These are phyloP conservation scores for Pogostemon cablin DNA, from an alignment of 257 asterid genomes.

Conservation along the genomic window DNA sequence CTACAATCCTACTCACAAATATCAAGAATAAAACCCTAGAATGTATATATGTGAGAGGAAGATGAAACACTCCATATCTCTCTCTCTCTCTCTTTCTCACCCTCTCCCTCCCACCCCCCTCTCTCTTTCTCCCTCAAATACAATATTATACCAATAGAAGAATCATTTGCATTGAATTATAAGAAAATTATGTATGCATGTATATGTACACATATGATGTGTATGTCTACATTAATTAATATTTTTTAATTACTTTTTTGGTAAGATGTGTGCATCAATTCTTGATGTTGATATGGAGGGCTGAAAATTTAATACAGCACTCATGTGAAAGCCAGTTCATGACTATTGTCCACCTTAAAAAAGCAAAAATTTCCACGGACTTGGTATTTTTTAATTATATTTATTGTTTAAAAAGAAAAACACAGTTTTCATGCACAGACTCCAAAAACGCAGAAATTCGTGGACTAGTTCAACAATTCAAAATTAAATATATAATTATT, in stretches of 20 bases:
- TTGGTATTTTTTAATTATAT: conserved; percentile 15
- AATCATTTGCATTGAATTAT: conserved; percentile 37
- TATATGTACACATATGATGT: conserved; percentile 26
- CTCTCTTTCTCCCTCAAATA: conserved; percentile 32
- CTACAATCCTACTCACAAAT: conserved; percentile 31
- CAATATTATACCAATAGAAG: conserved; percentile 33
- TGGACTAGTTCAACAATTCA: conserved; percentile 40
- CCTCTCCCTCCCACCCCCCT: conserved; percentile 29
- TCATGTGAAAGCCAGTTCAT: conserved; percentile 75
- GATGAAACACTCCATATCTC: conserved; percentile 43
- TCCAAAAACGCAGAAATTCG: conserved; percentile 37
- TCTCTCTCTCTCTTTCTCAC: conserved; percentile 35
- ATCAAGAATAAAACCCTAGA: conserved; percentile 66
- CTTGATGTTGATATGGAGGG: conserved; percentile 45
- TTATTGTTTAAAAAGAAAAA: conserved; percentile 12
- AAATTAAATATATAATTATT: conserved; percentile 30
- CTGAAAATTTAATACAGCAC: conserved; percentile 28
- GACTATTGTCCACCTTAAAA: conserved; percentile 25
- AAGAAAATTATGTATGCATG: conserved; percentile 32
- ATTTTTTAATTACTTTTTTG: no score
- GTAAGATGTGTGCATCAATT: conserved; percentile 31
- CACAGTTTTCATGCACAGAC: conserved; percentile 32
- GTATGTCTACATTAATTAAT: not conserved
- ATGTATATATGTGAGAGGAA: conserved; percentile 35
- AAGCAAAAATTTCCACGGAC: conserved; percentile 47